Percentiles rank a stretch among this genome's conserved stretches.
Evolutionary conservation across 768 basidiomycete genomes (phyloP).

Genomic region (Rhizopogon salebrosus): DNA sequence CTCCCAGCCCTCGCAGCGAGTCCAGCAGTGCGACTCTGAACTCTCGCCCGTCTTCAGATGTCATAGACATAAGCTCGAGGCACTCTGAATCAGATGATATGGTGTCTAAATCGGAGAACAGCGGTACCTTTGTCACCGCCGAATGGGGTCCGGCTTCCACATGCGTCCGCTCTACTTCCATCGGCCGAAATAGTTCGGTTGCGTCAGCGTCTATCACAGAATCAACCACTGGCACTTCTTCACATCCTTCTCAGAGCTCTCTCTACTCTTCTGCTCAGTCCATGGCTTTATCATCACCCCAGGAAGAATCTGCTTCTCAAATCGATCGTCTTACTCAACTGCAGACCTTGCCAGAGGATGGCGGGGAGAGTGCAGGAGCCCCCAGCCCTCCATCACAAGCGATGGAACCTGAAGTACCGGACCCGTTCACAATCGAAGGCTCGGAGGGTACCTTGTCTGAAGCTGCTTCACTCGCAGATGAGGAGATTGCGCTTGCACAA

Average conservation of each 20-base stretch:
- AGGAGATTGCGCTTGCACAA: slow-evolving; percentile 39
- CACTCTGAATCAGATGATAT: background rate
- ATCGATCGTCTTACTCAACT: background rate
- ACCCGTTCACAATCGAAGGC: slow-evolving; percentile 62
- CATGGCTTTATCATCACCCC: background rate
- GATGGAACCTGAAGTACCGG: slow-evolving; percentile 45
- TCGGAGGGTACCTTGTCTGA: slow-evolving; percentile 38
- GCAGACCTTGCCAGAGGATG: slow-evolving; percentile 8
- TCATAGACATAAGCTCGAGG: slow-evolving; percentile 18
- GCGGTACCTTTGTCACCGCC: slow-evolving; percentile 14
- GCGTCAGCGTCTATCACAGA: slow-evolving; percentile 1
- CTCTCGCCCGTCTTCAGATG: slow-evolving; percentile 4
- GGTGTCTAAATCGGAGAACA: slow-evolving; percentile 12
- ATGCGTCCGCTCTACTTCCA: slow-evolving; percentile 9
- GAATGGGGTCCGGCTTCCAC: background rate
- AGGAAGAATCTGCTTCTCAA: background rate
- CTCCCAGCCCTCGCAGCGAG: slow-evolving; percentile 4
- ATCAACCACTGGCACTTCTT: background rate
- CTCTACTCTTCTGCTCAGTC: background rate
- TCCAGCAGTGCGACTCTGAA: background rate
- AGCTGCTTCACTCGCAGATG: slow-evolving; percentile 17
- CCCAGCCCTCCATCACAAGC: slow-evolving; percentile 14
- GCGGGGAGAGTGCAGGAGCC: background rate
- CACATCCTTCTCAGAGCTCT: background rate
- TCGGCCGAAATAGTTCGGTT: slow-evolving; percentile 4